Evolutionary conservation across 2,329 filamentous ascomycete species (phyloP).

Genomic region (Trichoderma sp.): DNA sequence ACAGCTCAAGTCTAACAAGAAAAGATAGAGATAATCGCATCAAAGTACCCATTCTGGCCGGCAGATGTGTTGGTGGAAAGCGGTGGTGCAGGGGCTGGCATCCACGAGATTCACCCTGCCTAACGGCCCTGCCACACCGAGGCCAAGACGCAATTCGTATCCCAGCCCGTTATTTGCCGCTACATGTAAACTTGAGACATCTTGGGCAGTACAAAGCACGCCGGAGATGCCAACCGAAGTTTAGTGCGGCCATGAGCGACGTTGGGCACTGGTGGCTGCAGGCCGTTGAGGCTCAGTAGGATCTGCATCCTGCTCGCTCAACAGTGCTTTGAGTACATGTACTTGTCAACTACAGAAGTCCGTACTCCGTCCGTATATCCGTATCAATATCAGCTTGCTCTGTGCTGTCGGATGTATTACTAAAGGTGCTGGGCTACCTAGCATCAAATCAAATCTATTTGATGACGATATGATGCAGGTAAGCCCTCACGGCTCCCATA

Average conservation of each 20-base stretch:
- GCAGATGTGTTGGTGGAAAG: background rate
- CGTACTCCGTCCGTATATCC: background rate
- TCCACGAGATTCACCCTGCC: background rate
- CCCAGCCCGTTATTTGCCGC: slow-evolving; percentile 5
- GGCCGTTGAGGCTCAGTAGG: slow-evolving; percentile 8
- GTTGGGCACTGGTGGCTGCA: slow-evolving; percentile 4
- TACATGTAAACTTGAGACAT: background rate
- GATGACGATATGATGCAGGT: background rate
- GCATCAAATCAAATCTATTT: background rate
- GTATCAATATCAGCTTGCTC: background rate
- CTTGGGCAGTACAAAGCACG: background rate
- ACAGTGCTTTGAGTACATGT: background rate
- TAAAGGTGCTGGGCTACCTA: background rate
- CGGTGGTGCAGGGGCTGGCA: background rate
- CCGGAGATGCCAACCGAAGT: background rate
- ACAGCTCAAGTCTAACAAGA: background rate
- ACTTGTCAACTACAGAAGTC: background rate
- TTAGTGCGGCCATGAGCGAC: background rate
- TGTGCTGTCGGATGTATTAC: background rate
- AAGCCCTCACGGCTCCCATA: background rate
- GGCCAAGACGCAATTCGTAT: background rate
- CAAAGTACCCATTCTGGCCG: background rate
- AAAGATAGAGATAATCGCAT: background rate
- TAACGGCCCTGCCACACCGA: background rate
- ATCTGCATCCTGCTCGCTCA: background rate